A percentile compares a stretch with the other conserved stretches of the same genome.
These are phyloP conservation scores for Cornus kousa DNA, from an alignment of 148 eudicot genomes.

Conservation along the genomic window DNA sequence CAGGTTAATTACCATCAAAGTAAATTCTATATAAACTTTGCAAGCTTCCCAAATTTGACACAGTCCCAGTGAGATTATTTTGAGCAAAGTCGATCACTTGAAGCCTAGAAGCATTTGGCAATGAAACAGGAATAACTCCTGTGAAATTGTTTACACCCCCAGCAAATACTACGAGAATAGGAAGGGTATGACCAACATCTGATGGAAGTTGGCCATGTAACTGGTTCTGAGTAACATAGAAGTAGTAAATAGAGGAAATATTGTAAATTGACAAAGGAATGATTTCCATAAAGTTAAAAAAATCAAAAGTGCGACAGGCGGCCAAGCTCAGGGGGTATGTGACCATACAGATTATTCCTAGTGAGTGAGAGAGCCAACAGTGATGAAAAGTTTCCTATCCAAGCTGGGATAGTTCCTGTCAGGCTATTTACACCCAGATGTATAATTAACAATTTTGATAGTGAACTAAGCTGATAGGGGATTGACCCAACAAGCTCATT, in stretches of 20 bases:
- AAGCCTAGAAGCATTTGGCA: slow-evolving; percentile 24
- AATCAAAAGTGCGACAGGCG: not conserved
- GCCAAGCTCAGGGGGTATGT: no score
- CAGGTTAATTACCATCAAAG: slow-evolving; percentile 10
- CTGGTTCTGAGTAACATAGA: slow-evolving; percentile 1
- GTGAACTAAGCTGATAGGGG: no score
- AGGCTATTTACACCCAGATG: no score
- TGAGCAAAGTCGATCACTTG: slow-evolving; percentile 6
- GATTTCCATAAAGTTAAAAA: no score
- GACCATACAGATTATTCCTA: no score
- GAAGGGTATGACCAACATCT: slow-evolving; percentile 12
- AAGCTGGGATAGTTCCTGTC: no score
- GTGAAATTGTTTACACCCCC: slow-evolving; percentile 20
- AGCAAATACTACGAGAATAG: slow-evolving; percentile 13
- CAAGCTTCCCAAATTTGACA: slow-evolving; percentile 21
- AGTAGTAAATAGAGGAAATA: slow-evolving; percentile 11
- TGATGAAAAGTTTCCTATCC: no score
- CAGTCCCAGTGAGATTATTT: slow-evolving; percentile 21
- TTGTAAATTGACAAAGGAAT: slow-evolving; percentile 24
- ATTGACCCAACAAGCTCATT: no score
- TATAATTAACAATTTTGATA: no score
- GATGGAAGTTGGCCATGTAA: slow-evolving; percentile 18
- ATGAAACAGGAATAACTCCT: slow-evolving; percentile 25
- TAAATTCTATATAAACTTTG: not conserved
- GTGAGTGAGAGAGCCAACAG: no score